Conservation (phyloP, 192 early-diverging fungal species). For the Lunasporangiospora selenospora region DNA sequence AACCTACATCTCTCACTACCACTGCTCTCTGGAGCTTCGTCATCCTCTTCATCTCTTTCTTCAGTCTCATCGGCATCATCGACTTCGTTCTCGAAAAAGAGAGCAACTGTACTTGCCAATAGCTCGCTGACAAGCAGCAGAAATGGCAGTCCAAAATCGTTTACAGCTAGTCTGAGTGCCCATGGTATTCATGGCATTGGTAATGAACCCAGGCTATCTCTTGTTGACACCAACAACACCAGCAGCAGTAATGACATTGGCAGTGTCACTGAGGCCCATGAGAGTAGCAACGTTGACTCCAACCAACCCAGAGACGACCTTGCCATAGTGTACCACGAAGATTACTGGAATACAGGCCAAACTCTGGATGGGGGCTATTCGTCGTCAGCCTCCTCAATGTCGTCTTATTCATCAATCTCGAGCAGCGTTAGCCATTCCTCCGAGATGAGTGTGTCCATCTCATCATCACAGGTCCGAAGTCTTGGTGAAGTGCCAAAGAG, state of each 20-base stretch:
- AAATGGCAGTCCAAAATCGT: background rate
- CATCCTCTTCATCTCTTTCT: slow-evolving; percentile 23
- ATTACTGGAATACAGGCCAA: slow-evolving; percentile 45
- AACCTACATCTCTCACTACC: slow-evolving; percentile 15
- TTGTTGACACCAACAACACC: slow-evolving; percentile 1
- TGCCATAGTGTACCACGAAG: slow-evolving; percentile 32
- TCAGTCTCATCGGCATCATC: slow-evolving; percentile 12
- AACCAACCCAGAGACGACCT: background rate
- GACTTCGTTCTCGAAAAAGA: slow-evolving; percentile 33
- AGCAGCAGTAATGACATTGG: slow-evolving; percentile 3
- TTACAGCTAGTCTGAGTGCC: slow-evolving; percentile 7
- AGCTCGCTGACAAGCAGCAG: background rate
- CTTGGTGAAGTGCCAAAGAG: slow-evolving; percentile 17
- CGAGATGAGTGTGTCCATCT: slow-evolving; percentile 9
- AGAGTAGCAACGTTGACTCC: background rate
- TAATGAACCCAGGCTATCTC: slow-evolving; percentile 50
- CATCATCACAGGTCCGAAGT: slow-evolving; percentile 9
- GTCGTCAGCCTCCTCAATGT: slow-evolving; percentile 23
- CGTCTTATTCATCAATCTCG: slow-evolving; percentile 25
- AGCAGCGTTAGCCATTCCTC: too few relatives aligned
- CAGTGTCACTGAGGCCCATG: background rate
- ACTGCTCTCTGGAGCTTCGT: slow-evolving; percentile 14
- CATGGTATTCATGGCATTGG: slow-evolving; percentile 50
- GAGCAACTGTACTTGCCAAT: background rate
- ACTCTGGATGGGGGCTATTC: slow-evolving; percentile 39